phyloP scores from a whole-genome alignment of 345 rosid species.

The Melaleuca quinquenervia region DNA sequence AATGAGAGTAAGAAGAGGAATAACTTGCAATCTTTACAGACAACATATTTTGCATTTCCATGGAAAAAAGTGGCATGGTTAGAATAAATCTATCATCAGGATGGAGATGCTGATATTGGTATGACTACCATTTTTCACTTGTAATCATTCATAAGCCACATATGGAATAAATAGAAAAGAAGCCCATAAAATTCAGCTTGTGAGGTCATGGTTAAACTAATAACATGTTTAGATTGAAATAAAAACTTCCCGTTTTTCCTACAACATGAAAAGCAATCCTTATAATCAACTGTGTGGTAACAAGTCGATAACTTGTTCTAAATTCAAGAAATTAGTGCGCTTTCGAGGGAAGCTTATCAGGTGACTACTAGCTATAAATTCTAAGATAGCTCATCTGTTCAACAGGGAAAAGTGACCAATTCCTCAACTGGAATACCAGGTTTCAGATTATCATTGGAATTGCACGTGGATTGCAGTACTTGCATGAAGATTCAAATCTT shows the following conservation, averaged over 20 bases:
- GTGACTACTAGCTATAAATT: background rate
- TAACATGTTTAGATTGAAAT: background rate
- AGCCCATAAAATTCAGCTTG: background rate
- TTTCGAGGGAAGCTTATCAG: background rate
- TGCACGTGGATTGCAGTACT: constrained; percentile 57
- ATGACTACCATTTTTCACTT: background rate
- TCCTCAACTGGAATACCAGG: constrained; percentile 38
- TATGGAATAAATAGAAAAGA: background rate
- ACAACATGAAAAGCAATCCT: background rate
- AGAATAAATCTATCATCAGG: background rate
- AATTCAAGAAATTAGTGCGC: background rate
- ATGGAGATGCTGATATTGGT: background rate
- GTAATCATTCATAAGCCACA: background rate
- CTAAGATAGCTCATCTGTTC: background rate
- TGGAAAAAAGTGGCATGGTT: background rate
- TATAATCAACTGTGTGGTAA: background rate
- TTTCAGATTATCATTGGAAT: constrained; percentile 48
- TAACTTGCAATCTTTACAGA: background rate
- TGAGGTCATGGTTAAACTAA: background rate
- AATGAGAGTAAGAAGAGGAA: background rate
- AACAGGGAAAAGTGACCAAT: constrained; percentile 27
- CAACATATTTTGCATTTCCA: background rate
- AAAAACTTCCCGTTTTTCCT: background rate
- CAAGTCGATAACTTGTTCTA: background rate
- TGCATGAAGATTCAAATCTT: constrained; percentile 55